phyloP scores from a whole-genome alignment of 352 stramenopile genomes.

The Globisporangium barbulae region DNA sequence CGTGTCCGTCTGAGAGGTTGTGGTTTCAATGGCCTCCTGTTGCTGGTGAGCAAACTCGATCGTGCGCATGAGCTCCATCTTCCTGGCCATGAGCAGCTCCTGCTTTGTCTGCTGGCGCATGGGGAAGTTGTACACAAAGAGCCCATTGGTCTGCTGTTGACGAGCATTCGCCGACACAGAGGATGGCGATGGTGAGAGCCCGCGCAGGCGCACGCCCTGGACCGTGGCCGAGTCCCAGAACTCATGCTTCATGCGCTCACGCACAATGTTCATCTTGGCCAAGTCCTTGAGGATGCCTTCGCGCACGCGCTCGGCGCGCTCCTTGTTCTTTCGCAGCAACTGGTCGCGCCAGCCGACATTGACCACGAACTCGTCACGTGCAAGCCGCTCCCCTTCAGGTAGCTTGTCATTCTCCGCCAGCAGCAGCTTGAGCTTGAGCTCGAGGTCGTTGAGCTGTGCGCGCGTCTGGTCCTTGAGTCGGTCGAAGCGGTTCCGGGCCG shows the following conservation, averaged over 20 bases:
- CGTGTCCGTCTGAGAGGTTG: slow-evolving; percentile 10
- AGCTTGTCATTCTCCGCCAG: slow-evolving; percentile 69
- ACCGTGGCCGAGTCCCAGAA: slow-evolving; percentile 88
- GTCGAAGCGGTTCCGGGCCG: slow-evolving; percentile 58
- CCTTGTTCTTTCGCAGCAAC: slow-evolving; percentile 47
- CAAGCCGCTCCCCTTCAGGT: slow-evolving; percentile 63
- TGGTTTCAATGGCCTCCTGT: slow-evolving; percentile 33
- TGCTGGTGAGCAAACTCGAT: slow-evolving; percentile 64
- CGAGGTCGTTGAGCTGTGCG: slow-evolving; percentile 53
- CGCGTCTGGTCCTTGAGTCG: slow-evolving; percentile 66
- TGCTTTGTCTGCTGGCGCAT: slow-evolving; percentile 50
- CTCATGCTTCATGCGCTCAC: slow-evolving; percentile 86
- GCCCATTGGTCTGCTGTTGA: not conserved
- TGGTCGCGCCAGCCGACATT: slow-evolving; percentile 74
- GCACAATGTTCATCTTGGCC: slow-evolving; percentile 71
- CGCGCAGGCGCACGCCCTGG: slow-evolving; percentile 57
- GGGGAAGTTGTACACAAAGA: slow-evolving; percentile 83
- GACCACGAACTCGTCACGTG: slow-evolving; percentile 88
- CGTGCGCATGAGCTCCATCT: slow-evolving; percentile 58
- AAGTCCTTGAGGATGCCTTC: slow-evolving; percentile 70
- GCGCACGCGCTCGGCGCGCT: slow-evolving; percentile 53
- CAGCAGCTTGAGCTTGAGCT: slow-evolving; percentile 62
- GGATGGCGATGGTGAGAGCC: slow-evolving; percentile 31
- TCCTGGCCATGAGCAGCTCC: slow-evolving; percentile 46
- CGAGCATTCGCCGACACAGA: too few relatives aligned